Conservation (phyloP, 495 filamentous ascomycete genomes). For the Poronia punctata region DNA sequence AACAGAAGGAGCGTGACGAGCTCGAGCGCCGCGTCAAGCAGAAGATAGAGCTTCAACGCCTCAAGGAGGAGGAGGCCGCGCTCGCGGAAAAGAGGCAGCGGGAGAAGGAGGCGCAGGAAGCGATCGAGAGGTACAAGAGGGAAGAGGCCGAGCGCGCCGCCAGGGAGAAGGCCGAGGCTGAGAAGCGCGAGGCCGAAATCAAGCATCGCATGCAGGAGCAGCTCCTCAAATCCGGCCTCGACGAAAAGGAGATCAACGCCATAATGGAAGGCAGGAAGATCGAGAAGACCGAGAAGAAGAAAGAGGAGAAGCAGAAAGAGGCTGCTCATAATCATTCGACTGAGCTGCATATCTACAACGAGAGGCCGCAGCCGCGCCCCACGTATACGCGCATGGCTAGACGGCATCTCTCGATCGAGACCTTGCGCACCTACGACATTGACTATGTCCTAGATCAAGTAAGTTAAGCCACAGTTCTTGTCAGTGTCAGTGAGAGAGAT, state of each 20-base stretch:
- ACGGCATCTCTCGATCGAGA: conserved; percentile 50
- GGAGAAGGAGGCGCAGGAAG: conserved; percentile 48
- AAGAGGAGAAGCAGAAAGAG: conserved; percentile 10
- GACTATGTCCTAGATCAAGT: conserved; percentile 48
- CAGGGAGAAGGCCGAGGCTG: conserved; percentile 38
- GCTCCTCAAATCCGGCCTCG: conserved; percentile 41
- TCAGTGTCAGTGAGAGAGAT: neutral
- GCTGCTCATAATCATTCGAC: neutral
- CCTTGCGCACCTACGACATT: conserved; percentile 41
- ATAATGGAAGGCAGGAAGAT: conserved; percentile 47
- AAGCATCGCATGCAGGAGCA: conserved; percentile 45
- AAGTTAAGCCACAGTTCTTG: conserved; percentile 11
- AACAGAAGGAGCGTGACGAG: conserved; percentile 38
- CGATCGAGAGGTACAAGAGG: conserved; percentile 49
- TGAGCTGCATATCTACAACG: conserved; percentile 1
- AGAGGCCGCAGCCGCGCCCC: conserved; percentile 25
- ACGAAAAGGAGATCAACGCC: conserved; percentile 46
- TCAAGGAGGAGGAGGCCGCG: conserved; percentile 46
- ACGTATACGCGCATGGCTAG: conserved; percentile 53
- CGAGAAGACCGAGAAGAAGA: conserved; percentile 29
- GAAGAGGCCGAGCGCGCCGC: conserved; percentile 44
- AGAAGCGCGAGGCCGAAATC: conserved; percentile 43
- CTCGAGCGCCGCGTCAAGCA: conserved; percentile 43
- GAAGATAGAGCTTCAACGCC: conserved; percentile 49
- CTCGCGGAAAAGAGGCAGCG: conserved; percentile 44